Evolutionary conservation across 371 early-diverging fungal genomes (phyloP).

Genomic region (Mucor saturninus): DNA sequence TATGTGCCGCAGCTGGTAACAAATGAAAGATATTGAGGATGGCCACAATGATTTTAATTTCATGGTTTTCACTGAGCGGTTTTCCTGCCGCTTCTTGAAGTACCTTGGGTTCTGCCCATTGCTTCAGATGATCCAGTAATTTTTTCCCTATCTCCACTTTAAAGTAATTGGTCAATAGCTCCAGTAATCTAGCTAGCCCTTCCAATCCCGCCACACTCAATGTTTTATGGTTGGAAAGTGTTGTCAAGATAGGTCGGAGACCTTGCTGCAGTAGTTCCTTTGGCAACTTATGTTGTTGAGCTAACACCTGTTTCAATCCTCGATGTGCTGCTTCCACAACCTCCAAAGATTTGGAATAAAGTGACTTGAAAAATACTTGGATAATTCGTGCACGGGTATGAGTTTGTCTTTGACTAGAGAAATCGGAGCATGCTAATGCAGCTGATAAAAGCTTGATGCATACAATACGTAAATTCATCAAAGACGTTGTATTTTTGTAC

Average conservation of each 20-base stretch:
- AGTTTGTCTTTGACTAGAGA: conserved; percentile 71
- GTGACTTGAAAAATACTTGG: conserved; percentile 96
- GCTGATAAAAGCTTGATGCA: conserved; percentile 95
- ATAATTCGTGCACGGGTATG: conserved; percentile 89
- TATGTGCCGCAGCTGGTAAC: conserved; percentile 90
- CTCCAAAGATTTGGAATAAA: conserved; percentile 91
- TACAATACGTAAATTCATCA: conserved; percentile 89
- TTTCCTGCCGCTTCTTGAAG: conserved; percentile 82
- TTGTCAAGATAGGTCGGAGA: conserved; percentile 92
- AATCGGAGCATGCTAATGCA: conserved; percentile 90
- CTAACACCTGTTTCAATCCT: conserved; percentile 89
- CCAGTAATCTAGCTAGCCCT: conserved; percentile 91
- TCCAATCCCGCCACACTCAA: conserved; percentile 92
- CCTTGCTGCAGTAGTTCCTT: conserved; percentile 97
- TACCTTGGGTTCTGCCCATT: conserved; percentile 89
- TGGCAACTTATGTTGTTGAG: conserved; percentile 89
- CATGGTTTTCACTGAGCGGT: conserved; percentile 86
- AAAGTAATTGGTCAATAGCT: conserved; percentile 95
- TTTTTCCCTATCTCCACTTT: conserved; percentile 98
- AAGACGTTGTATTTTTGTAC: conserved; percentile 79
- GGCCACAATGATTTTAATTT: conserved; percentile 92
- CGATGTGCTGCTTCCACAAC: conserved; percentile 95
- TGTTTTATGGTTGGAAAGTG: conserved; percentile 91
- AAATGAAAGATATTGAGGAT: conserved; percentile 93
- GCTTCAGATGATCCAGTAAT: conserved; percentile 92